These are phyloP conservation scores for Sindora glabra DNA, from an alignment of 306 rosid species.

Conservation along the genomic window DNA sequence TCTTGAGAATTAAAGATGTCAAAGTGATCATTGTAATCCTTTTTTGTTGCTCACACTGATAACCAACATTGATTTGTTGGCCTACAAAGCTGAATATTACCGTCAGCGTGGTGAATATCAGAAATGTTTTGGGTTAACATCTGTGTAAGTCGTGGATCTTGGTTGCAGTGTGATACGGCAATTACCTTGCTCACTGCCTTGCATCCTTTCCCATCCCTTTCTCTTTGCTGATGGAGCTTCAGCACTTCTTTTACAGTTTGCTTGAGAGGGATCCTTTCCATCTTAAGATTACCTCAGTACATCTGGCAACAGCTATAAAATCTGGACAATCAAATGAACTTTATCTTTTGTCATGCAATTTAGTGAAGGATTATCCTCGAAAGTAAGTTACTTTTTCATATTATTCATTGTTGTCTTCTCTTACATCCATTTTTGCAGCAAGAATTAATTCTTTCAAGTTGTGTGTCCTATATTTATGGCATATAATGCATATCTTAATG, in stretches of 20 bases:
- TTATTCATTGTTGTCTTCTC: constrained; percentile 5
- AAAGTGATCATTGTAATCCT: constrained; percentile 47
- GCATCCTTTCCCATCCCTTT: neutral
- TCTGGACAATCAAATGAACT: constrained; percentile 97
- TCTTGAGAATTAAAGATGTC: constrained; percentile 69
- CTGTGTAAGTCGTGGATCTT: constrained; percentile 58
- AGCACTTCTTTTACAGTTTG: constrained; percentile 39
- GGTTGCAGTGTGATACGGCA: constrained; percentile 13
- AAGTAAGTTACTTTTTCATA: constrained; percentile 34
- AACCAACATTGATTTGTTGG: constrained; percentile 76
- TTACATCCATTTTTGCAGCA: neutral
- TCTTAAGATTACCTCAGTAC: constrained; percentile 82
- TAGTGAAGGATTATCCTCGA: constrained; percentile 95
- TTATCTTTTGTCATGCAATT: constrained; percentile 90
- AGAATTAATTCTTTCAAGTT: neutral
- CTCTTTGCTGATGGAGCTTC: constrained; percentile 2
- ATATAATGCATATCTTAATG: neutral
- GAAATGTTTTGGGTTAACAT: constrained; percentile 89
- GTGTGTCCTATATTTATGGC: neutral
- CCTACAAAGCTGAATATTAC: constrained; percentile 98
- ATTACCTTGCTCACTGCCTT: neutral
- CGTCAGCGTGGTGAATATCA: constrained; percentile 96
- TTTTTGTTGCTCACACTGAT: constrained; percentile 60
- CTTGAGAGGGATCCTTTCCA: constrained; percentile 97
- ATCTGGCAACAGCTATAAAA: constrained; percentile 94